Evolutionary conservation across 2,329 filamentous ascomycete genomes (phyloP).

Genomic region (Colletotrichum tropicale): DNA sequence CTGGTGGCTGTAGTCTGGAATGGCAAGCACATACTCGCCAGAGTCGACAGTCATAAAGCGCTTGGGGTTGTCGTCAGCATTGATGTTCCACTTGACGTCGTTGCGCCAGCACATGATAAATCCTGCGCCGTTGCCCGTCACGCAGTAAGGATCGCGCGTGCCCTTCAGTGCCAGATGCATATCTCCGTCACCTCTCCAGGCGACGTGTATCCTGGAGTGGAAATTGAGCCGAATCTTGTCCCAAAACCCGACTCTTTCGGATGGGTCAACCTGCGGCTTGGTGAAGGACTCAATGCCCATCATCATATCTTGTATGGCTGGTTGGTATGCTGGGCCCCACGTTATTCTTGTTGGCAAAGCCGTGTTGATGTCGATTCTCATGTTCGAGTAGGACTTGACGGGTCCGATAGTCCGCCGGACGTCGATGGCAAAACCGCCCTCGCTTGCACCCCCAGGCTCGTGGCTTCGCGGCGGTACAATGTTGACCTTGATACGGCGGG

Average conservation of each 20-base stretch:
- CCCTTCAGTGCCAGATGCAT: constrained; percentile 93
- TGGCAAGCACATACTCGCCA: constrained; percentile 90
- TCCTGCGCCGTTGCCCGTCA: constrained; percentile 91
- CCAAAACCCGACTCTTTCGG: constrained; percentile 96
- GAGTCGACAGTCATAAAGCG: constrained; percentile 96
- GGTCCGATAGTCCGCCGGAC: constrained; percentile 91
- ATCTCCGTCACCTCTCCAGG: constrained; percentile 96
- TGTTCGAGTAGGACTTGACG: constrained; percentile 95
- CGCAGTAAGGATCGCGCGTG: constrained; percentile 88
- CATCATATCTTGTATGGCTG: constrained; percentile 99
- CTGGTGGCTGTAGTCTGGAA: constrained; percentile 91
- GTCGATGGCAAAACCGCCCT: constrained; percentile 79
- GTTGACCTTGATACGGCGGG: constrained; percentile 79
- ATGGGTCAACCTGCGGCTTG: constrained; percentile 91
- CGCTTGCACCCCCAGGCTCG: constrained; percentile 58
- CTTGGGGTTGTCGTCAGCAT: constrained; percentile 84
- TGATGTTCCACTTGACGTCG: constrained; percentile 86
- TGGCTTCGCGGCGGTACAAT: constrained; percentile 75
- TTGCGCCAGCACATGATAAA: constrained; percentile 99
- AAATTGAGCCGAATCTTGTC: constrained; percentile 96
- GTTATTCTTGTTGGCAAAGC: constrained; percentile 90
- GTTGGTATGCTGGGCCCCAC: constrained; percentile 97
- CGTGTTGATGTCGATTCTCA: constrained; percentile 91
- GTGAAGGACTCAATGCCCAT: constrained; percentile 98
- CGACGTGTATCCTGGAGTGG: constrained; percentile 86